phyloP scores from a whole-genome alignment of 202 grass and related monocot genomes.

The Digitaria exilis region DNA sequence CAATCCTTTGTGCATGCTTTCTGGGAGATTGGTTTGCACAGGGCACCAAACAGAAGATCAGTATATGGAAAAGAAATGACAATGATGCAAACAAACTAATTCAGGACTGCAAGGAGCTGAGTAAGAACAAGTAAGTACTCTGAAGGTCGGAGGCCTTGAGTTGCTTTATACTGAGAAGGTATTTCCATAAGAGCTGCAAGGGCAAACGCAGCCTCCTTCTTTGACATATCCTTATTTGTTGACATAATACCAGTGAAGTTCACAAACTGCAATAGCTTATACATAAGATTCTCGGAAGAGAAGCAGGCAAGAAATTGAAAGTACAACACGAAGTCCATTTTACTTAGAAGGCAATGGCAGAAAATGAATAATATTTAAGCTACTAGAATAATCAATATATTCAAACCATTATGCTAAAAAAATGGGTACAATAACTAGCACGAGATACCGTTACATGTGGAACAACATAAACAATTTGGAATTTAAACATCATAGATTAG shows the following conservation, averaged over 20 bases:
- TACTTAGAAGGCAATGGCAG: constrained; percentile 25
- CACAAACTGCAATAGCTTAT: constrained; percentile 73
- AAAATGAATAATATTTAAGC: constrained; percentile 6
- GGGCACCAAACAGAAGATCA: neutral
- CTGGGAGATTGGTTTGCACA: constrained; percentile 33
- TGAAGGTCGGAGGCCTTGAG: constrained; percentile 54
- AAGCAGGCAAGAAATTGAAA: constrained; percentile 22
- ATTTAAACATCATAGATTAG: constrained; percentile 22
- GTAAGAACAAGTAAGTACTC: constrained; percentile 55
- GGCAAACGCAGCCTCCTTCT: constrained; percentile 90
- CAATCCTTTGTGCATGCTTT: constrained; percentile 38
- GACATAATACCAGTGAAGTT: constrained; percentile 96
- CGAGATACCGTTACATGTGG: neutral
- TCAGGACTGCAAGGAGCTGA: constrained; percentile 13
- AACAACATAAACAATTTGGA: neutral
- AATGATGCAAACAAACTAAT: constrained; percentile 17
- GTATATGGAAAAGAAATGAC: neutral
- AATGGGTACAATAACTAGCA: constrained; percentile 13
- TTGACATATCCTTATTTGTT: constrained; percentile 65
- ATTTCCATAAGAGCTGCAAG: constrained; percentile 95
- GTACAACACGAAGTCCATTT: constrained; percentile 10
- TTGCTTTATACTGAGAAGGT: constrained; percentile 78
- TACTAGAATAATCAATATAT: neutral
- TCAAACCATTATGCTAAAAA: neutral
- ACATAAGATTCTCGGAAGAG: neutral